Base-by-base conservation (phyloP, 768 basidiomycete species). In the Exidia glandulosa region DNA sequence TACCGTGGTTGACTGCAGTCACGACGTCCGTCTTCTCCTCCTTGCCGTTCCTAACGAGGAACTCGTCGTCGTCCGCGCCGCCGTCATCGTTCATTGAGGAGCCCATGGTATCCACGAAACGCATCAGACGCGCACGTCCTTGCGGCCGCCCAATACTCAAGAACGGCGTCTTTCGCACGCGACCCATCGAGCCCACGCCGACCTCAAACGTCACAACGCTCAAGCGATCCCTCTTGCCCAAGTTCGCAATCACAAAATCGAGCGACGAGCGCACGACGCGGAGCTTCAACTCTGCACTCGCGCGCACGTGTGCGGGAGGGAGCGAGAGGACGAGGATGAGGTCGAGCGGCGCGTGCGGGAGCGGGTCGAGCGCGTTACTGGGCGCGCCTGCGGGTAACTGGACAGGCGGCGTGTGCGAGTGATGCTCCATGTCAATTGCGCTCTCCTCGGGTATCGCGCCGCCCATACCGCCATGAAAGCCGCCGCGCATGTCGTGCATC, bases 11-110 rank as follows among this genome's bases (percentile, higher is more conserved):
- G 60, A 97, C 91, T n/a, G 94, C 96, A 12, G 94, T 95, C 27
- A 98, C 93, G 19, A 99, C 95, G 71, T 96, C 95, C 30, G 91
- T 91, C 73, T 94, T 90, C 73, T 97, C 94, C 19, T 97, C 94
- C 68, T 87, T 87, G 61, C 83, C 83, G 14, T 84, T 84, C 61
- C 84, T 77, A 23, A 90, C 83, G 70, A 87, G 71, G 63, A 82
- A 82, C 61, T 81, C 79, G 64, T 85, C 84, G 61, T 85, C 86
- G 50, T 77, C 62, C 32, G 56, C 27, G 14, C 63, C 63, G 29
- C 59, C 61, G 2, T 52, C 19, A 71, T 67, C 72, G 62, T 31
- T 7, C 9, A 59, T 32, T 25, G 16, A 19, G 14, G 68, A 67
- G 23, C 75, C 76, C 16, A 90, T 80, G 64, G 84, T 84, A 58